Percentiles rank a stretch among this genome's conserved stretches.
These are phyloP conservation scores for Miscanthus lutarioriparius DNA, from an alignment of 176 grass and related monocot species.

Conservation along the genomic window DNA sequence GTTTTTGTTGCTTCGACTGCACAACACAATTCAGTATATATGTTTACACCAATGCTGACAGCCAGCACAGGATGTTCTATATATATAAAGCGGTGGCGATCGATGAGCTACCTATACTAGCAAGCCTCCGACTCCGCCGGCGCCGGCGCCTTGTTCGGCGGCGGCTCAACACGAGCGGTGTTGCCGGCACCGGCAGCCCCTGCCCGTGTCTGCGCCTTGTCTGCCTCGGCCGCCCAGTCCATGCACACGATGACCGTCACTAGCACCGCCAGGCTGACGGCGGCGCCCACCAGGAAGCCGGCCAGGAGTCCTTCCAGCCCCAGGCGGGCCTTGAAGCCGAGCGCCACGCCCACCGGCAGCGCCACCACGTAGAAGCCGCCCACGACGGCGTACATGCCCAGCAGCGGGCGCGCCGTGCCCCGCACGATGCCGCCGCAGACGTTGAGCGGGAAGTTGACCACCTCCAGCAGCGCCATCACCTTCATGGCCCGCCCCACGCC, in stretches of 20 bases:
- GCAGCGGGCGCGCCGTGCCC: slow-evolving; percentile 66
- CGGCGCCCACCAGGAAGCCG: slow-evolving; percentile 60
- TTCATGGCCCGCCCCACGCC: slow-evolving; percentile 65
- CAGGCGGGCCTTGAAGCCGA: slow-evolving; percentile 56
- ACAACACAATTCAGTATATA: no score
- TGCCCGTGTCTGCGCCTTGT: slow-evolving; percentile 52
- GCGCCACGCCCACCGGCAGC: slow-evolving; percentile 54
- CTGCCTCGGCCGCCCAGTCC: slow-evolving; percentile 64
- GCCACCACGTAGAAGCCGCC: slow-evolving; percentile 82
- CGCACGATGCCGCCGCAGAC: slow-evolving; percentile 74
- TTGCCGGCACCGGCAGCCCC: background rate
- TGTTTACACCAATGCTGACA: no score
- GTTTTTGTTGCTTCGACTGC: no score
- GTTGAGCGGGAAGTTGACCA: slow-evolving; percentile 83
- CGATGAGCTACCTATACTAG: no score
- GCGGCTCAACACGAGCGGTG: background rate
- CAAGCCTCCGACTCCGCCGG: no score
- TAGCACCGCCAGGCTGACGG: slow-evolving; percentile 45
- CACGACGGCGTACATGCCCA: slow-evolving; percentile 69
- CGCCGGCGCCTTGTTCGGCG: no score
- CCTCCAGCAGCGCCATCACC: slow-evolving; percentile 80
- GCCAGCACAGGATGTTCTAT: no score
- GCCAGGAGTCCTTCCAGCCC: slow-evolving; percentile 61
- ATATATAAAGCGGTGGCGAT: no score
- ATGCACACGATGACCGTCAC: slow-evolving; percentile 49